Evolutionary conservation across 2,329 filamentous ascomycete species (phyloP).

Genomic region (Cladosporium sp.): DNA sequence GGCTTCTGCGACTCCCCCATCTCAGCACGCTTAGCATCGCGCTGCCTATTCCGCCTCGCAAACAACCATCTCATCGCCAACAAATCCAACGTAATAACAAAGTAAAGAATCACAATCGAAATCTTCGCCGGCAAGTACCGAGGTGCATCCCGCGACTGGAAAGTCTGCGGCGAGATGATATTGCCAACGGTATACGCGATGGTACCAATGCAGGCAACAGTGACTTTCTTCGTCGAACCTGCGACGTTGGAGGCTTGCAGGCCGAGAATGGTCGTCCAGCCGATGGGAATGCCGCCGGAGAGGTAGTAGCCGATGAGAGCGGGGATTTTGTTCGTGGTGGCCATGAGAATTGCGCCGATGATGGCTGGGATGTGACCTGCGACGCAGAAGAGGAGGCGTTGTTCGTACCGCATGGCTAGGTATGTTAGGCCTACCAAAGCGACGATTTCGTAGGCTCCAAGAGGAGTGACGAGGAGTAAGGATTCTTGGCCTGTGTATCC

Average conservation of each 20-base stretch:
- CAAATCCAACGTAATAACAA: background rate
- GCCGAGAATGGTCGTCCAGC: constrained; percentile 32
- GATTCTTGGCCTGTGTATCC: constrained; percentile 31
- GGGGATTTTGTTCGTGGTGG: constrained; percentile 38
- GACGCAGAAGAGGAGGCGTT: background rate
- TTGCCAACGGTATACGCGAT: constrained; percentile 35
- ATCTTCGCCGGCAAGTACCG: constrained; percentile 39
- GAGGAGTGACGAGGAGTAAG: constrained; percentile 47
- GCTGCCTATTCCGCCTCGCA: background rate
- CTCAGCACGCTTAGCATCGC: background rate
- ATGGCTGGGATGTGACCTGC: constrained; percentile 21
- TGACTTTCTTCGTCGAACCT: constrained; percentile 66
- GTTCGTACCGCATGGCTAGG: background rate
- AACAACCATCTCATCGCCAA: constrained; percentile 1
- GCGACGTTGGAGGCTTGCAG: constrained; percentile 54
- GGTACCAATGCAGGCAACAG: constrained; percentile 48
- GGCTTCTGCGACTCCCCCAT: background rate
- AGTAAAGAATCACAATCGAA: background rate
- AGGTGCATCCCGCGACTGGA: constrained; percentile 33
- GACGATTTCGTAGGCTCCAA: constrained; percentile 50
- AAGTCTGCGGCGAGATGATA: constrained; percentile 37
- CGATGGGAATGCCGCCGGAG: constrained; percentile 35
- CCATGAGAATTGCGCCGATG: constrained; percentile 29
- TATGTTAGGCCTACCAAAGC: constrained; percentile 20
- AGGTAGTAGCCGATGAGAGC: constrained; percentile 37